These are phyloP conservation scores for Gaeumannomyces tritici DNA, from an alignment of 2,329 filamentous ascomycete genomes.

Conservation along the genomic window DNA sequence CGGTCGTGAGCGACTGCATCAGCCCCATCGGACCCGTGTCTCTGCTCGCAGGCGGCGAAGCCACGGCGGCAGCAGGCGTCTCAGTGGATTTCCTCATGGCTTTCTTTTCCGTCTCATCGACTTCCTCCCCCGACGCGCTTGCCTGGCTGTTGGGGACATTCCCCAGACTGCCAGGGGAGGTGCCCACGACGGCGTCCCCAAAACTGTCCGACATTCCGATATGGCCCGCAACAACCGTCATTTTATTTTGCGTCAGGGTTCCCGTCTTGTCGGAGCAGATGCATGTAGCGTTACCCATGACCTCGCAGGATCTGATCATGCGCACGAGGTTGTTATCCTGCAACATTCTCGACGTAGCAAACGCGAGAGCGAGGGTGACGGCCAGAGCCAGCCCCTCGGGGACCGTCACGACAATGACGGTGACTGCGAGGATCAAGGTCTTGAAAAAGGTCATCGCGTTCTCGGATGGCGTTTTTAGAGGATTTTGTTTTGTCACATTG, in stretches of 20 bases:
- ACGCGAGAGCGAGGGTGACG: constrained; percentile 57
- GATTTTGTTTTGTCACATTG: constrained; percentile 47
- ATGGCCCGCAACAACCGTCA: constrained; percentile 50
- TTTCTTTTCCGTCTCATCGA: background rate
- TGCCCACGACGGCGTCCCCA: background rate
- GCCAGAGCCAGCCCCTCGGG: constrained; percentile 58
- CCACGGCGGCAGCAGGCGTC: background rate
- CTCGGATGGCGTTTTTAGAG: constrained; percentile 37
- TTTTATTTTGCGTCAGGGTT: constrained; percentile 54
- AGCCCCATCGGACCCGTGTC: background rate
- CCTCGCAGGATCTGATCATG: constrained; percentile 57
- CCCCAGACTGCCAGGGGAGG: background rate
- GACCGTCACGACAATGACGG: constrained; percentile 56
- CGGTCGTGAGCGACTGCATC: constrained; percentile 25
- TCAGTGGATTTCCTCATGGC: background rate
- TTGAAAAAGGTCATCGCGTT: constrained; percentile 51
- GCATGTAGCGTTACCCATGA: constrained; percentile 51
- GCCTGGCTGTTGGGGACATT: background rate
- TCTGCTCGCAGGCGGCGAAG: background rate
- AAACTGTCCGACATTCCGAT: constrained; percentile 24
- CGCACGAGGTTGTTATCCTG: constrained; percentile 63
- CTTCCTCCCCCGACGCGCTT: background rate
- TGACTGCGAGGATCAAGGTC: constrained; percentile 56
- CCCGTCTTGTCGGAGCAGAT: constrained; percentile 60
- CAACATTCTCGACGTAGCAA: constrained; percentile 57